A percentile compares a stretch with the other conserved stretches of the same genome.
Conservation (phyloP, 768 basidiomycete species). For the Lanmaoa pseudosensibilis region DNA sequence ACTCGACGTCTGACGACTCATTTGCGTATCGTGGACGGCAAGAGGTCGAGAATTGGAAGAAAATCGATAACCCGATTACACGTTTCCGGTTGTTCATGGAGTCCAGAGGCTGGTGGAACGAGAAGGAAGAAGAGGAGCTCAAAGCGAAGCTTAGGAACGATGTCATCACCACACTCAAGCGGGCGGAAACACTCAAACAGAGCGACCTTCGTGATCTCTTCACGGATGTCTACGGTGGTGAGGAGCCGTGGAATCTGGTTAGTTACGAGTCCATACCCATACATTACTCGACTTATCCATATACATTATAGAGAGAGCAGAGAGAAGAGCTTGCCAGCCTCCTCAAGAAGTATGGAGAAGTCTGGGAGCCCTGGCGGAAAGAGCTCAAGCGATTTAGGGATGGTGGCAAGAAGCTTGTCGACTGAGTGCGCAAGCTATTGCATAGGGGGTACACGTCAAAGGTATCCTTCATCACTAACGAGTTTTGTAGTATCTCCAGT, state of each 20-base stretch:
- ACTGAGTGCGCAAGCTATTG: conserved; percentile 16
- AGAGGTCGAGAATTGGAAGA: conserved; percentile 90
- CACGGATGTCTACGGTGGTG: conserved; percentile 83
- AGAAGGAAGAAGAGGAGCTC: conserved; percentile 67
- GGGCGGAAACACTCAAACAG: conserved; percentile 68
- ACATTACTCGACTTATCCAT: not conserved
- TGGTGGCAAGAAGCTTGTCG: conserved; percentile 59
- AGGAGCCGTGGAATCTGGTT: conserved; percentile 83
- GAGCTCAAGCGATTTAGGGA: conserved; percentile 78
- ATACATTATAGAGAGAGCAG: conserved; percentile 66
- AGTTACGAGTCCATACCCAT: conserved; percentile 31
- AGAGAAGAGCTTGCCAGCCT: conserved; percentile 71
- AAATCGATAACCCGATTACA: conserved; percentile 84
- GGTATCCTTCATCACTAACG: not conserved
- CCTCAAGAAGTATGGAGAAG: conserved; percentile 81
- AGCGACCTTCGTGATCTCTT: conserved; percentile 79
- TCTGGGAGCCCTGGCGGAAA: conserved; percentile 82
- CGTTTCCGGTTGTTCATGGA: conserved; percentile 88
- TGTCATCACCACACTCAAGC: conserved; percentile 76
- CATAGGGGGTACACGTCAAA: not conserved
- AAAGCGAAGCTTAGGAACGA: conserved; percentile 67
- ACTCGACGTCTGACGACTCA: conserved; percentile 94
- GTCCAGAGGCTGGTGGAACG: conserved; percentile 81
- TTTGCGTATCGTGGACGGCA: conserved; percentile 88
- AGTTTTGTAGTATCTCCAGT: not conserved